Evolutionary conservation across 2,329 filamentous ascomycete species (phyloP).

Genomic region (Verticillium nubilum): DNA sequence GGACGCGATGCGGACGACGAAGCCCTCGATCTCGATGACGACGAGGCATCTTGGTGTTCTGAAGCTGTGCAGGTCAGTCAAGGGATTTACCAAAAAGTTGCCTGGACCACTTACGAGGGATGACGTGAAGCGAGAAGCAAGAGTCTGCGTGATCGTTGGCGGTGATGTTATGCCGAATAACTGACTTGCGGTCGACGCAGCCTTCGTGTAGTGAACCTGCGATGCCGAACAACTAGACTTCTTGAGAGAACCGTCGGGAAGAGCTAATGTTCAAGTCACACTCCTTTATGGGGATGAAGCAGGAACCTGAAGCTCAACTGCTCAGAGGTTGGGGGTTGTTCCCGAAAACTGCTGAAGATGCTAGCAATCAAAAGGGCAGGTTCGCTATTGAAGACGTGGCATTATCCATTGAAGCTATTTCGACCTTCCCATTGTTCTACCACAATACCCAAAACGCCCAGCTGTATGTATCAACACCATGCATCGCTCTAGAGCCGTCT

Average conservation of each 20-base stretch:
- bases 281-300: too few relatives aligned
- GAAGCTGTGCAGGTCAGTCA: neutral
- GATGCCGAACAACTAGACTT: too few relatives aligned
- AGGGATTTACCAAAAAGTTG: neutral
- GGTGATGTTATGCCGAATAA: too few relatives aligned
- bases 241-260: too few relatives aligned
- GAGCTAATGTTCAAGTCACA: too few relatives aligned
- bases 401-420: neutral
- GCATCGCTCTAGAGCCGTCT: constrained; percentile 1
- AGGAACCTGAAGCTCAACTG: too few relatives aligned
- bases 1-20: neutral
- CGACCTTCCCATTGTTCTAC: neutral
- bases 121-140: neutral
- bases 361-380: neutral
- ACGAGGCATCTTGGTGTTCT: neutral
- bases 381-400: neutral
- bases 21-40: neutral
- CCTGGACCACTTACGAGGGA: neutral
- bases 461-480: neutral
- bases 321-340: too few relatives aligned
- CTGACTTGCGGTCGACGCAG: too few relatives aligned
- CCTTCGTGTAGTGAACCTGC: too few relatives aligned
- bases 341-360: too few relatives aligned
- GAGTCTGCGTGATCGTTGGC: too few relatives aligned
- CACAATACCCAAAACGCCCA: neutral